phyloP scores from a whole-genome alignment of 345 rosid species.

The Pistacia integerrima region DNA sequence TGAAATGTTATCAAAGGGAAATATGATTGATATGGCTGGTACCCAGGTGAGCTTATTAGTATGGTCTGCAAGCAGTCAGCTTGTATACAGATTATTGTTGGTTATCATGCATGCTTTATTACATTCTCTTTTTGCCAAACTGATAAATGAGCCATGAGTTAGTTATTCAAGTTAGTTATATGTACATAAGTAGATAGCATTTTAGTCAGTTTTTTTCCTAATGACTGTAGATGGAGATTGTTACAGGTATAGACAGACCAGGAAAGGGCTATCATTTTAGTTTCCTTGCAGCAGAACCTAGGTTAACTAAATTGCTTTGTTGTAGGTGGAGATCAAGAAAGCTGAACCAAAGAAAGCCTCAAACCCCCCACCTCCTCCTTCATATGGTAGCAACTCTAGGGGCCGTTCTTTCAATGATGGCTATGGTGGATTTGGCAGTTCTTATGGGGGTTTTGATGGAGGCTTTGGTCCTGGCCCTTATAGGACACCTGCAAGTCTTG shows the following conservation, averaged over 20 bases:
- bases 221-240: constrained; percentile 33
- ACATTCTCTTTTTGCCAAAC: background rate
- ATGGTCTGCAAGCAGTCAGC: constrained; percentile 25
- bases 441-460: constrained; percentile 77
- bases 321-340: constrained; percentile 99
- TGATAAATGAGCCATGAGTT: background rate
- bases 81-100: constrained; percentile 21
- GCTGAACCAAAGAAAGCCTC: constrained; percentile 99
- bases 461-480: constrained; percentile 82
- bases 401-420: constrained; percentile 63
- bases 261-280: constrained; percentile 44
- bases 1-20: constrained; percentile 74
- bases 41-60: constrained; percentile 73
- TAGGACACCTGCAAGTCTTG: constrained; percentile 67
- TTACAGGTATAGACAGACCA: constrained; percentile 38
- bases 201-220: constrained; percentile 5
- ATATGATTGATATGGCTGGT: constrained; percentile 94
- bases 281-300: constrained; percentile 57
- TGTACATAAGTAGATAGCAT: background rate
- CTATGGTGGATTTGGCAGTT: constrained; percentile 58
- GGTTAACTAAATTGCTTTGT: constrained; percentile 96
- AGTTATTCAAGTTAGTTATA: background rate
- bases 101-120: background rate
- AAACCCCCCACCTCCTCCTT: constrained; percentile 83
- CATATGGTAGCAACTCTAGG: constrained; percentile 79